These are phyloP conservation scores for Fusarium cyanostomum DNA, from an alignment of 2,329 filamentous ascomycete species.

Conservation along the genomic window DNA sequence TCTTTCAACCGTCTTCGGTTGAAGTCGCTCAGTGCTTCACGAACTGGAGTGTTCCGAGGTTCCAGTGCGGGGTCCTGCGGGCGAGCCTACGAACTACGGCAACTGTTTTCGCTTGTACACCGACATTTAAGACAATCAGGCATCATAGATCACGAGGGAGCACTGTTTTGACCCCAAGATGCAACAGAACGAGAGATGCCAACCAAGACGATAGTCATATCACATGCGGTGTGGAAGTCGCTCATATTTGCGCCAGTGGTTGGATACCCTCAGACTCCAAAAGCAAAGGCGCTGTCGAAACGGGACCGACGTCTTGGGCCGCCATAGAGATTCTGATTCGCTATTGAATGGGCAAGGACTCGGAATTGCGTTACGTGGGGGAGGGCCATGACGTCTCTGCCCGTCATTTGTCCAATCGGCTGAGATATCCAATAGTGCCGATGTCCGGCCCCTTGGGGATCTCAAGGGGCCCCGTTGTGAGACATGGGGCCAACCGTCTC, in stretches of 20 bases:
- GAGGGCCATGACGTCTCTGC: slow-evolving; percentile 41
- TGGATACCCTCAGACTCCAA: slow-evolving; percentile 19
- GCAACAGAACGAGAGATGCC: slow-evolving; percentile 15
- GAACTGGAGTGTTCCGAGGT: slow-evolving; percentile 13
- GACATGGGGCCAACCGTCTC: slow-evolving; percentile 38
- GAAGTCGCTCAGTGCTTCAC: slow-evolving; percentile 3
- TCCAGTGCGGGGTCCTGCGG: slow-evolving; percentile 30
- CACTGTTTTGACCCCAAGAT: slow-evolving; percentile 21
- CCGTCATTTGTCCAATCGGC: slow-evolving; percentile 37
- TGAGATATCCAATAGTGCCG: slow-evolving; percentile 31
- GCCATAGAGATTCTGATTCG: slow-evolving; percentile 37
- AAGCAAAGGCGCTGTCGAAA: slow-evolving; percentile 31
- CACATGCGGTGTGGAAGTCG: slow-evolving; percentile 34
- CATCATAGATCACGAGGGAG: slow-evolving; percentile 36
- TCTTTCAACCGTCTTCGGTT: slow-evolving; percentile 4
- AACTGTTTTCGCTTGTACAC: slow-evolving; percentile 32
- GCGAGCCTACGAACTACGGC: slow-evolving; percentile 14
- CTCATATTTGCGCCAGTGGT: slow-evolving; percentile 10
- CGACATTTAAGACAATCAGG: slow-evolving; percentile 40
- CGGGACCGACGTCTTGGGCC: slow-evolving; percentile 41
- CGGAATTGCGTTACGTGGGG: slow-evolving; percentile 33
- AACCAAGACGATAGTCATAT: slow-evolving; percentile 31
- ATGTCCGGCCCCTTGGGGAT: slow-evolving; percentile 38
- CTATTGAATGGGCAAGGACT: slow-evolving; percentile 19
- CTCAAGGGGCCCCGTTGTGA: slow-evolving; percentile 39